Conservation (phyloP, 306 rosid species). For the Cicer arietinum region DNA sequence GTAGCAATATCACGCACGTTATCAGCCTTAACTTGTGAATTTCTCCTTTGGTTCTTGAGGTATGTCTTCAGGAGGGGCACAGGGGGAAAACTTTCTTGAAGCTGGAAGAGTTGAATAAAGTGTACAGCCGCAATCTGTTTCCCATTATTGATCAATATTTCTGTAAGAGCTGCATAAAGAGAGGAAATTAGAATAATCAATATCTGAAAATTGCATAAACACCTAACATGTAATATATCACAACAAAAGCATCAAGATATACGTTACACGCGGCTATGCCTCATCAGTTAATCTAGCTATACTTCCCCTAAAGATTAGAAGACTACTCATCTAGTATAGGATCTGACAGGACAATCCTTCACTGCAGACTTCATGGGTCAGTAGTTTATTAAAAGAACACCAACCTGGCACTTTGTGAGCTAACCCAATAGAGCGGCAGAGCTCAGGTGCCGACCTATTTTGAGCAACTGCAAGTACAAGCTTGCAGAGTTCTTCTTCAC, state of each 20-base stretch:
- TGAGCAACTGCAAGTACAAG: slow-evolving; percentile 83
- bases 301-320: slow-evolving; percentile 47
- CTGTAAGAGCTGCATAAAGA: slow-evolving; percentile 63
- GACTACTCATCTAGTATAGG: slow-evolving; percentile 45
- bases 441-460: slow-evolving; percentile 85
- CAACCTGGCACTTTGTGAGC: slow-evolving; percentile 92
- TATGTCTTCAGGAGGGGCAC: slow-evolving; percentile 75
- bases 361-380: slow-evolving; percentile 70
- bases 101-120: slow-evolving; percentile 71
- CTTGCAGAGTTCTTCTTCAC: slow-evolving; percentile 89
- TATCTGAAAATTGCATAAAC: slow-evolving; percentile 31
- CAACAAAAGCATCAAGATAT: slow-evolving; percentile 29
- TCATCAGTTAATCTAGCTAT: slow-evolving; percentile 37
- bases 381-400: slow-evolving; percentile 71
- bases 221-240: slow-evolving; percentile 30
- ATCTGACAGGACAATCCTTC: slow-evolving; percentile 58
- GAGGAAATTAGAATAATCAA: slow-evolving; percentile 35
- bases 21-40: slow-evolving; percentile 71
- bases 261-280: slow-evolving; percentile 36
- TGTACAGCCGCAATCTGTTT: slow-evolving; percentile 72
- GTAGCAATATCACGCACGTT: slow-evolving; percentile 50
- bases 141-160: slow-evolving; percentile 56
- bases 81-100: slow-evolving; percentile 64
- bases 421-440: slow-evolving; percentile 86
- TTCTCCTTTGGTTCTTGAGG: slow-evolving; percentile 77